Evolutionary conservation across 2,329 filamentous ascomycete species (phyloP), one percentile per base, ranked within the genome.

Genomic region (Talaromyces sp.): DNA sequence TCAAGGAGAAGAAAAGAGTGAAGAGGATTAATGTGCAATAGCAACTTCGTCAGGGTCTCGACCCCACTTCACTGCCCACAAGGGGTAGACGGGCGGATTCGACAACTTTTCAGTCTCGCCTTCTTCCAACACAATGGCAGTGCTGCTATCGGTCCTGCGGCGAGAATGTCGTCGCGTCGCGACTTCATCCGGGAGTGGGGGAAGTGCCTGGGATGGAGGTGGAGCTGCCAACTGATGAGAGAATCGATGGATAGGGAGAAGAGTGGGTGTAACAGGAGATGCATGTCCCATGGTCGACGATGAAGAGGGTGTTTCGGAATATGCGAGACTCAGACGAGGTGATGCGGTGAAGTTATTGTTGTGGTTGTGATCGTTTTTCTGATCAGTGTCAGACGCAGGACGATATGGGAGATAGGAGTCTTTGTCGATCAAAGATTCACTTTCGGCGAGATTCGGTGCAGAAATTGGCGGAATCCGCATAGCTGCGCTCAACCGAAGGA

Each of bases 21-120:
- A 65, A 59, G 28, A 2, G 60, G 48, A 55, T 72, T 67, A 78
- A 66, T 76, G 75, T 55, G 75, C 75, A 50, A 76, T 66, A 42
- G 74, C 71, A 59, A 78, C 57, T 44, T 69, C 73, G 35, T 67
- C 66, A 42, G 65, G 65, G 28, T 84, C 77, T 79, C 81, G 65
- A 73, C 74, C 69, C 75, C 76, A 72, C 48, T 75, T 69, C 62
- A 75, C 66, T 52, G 75, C 69, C 77, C 77, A 79, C 28, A 78
- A 69, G 5, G 77, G 76, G 60, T 81, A 77, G 5, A 80, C 80
- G 11, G 50, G 35, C 18, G 83, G 69, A 58, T 86, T 84, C 80
- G 86, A 84, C 48, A 77, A 80, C 65, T 83, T 81, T 33, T 81
- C 80, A 3, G 80, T 77, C 1, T 56, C 46, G 31, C 76, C 74